Base-by-base conservation (phyloP, 2,329 filamentous ascomycete genomes). In the Fusarium nanum region DNA sequence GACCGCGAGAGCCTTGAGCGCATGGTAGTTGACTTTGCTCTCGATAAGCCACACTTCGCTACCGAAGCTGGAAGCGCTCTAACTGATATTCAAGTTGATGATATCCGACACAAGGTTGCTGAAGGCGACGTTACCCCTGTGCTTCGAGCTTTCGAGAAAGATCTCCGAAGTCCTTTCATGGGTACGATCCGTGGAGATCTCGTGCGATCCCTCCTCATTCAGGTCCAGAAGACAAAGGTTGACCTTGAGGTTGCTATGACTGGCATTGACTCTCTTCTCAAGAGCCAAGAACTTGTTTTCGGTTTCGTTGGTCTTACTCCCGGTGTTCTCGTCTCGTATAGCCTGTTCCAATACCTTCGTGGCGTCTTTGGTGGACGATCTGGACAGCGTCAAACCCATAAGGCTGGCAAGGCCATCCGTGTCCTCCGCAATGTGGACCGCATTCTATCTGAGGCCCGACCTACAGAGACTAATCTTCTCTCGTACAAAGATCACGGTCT, bases 151-250 rank as follows among this genome's bases (percentile, higher is more conserved):
- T 99, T 97, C 78, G 96, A 99, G 78, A 90, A 92, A 76, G 95
- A 98, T 73, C 84, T 99, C 44, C 88, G 92, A 55, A 91, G 85
- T 48, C 96, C 96, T 2, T 89, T 99, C 65, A 85, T 90, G 57
- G 94, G 95, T 10, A 93, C 94, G 0, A 81, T 99, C 20, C 88
- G 89, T 30, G 96, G 96, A 13, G 95, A 98, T 75, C 86, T 99
- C 28, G 88, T 98, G 37, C 91, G 95, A 54, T 94, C 95, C 7
- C 88, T 99, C 28, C 85, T 99, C 46, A 98, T 99, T 58, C 96
- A 99, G 78, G 91, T 99, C 40, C 96, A 99, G 77, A 99, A 99
- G 85, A 98, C 96, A 23, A 99, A 99, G 83, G 96, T 99, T 11
- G 96, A 99, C 76, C 90, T 99, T 14, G 96, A 99, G 80, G 91